Conservation (phyloP, 2,329 filamentous ascomycete species). For the Trichoderma hamatum region DNA sequence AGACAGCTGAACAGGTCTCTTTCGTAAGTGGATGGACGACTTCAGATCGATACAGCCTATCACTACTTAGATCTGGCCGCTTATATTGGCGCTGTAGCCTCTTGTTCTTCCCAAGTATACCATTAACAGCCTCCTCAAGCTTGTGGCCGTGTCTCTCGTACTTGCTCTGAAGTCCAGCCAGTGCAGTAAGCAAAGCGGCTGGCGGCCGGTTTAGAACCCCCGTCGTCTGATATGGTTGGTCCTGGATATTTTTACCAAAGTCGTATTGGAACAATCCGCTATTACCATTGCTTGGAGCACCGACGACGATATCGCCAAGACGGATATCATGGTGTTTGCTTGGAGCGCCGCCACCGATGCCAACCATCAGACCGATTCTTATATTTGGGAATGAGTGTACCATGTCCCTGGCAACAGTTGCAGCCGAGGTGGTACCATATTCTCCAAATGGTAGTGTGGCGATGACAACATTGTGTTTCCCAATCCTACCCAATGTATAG, state of each 20-base stretch:
- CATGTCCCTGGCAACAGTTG: neutral
- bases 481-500: neutral
- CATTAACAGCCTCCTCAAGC: neutral
- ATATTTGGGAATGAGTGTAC: neutral
- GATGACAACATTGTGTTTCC: neutral
- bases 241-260: neutral
- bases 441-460: neutral
- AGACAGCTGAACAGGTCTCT: neutral
- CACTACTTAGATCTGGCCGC: neutral
- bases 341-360: neutral
- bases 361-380: neutral
- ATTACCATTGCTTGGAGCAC: neutral
- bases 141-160: neutral
- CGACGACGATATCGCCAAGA: neutral
- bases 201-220: neutral
- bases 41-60: neutral
- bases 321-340: neutral
- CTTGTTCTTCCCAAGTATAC: neutral
- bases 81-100: neutral
- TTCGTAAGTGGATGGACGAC: neutral
- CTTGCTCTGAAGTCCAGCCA: neutral
- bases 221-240: neutral
- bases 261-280: neutral
- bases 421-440: neutral
- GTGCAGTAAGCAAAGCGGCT: neutral